These are phyloP conservation scores for Diaporthe aspalathi DNA, from an alignment of 2,329 filamentous ascomycete genomes.

Conservation along the genomic window DNA sequence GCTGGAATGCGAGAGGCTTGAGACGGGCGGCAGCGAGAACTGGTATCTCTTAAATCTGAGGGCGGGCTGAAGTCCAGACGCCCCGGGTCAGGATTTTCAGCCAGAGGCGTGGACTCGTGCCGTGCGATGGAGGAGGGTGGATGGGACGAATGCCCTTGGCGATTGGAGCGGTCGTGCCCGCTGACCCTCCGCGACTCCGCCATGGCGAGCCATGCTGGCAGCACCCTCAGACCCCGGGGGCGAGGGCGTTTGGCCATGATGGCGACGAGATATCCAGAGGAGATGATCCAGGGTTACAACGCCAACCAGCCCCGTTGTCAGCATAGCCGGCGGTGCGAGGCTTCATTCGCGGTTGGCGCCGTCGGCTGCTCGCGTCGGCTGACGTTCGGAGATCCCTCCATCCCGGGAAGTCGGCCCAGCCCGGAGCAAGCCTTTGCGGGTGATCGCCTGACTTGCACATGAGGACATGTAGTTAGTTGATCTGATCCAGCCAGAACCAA, in stretches of 20 bases:
- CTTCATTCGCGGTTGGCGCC: constrained; percentile 14
- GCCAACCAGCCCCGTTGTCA: constrained; percentile 12
- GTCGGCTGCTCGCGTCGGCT: constrained; percentile 22
- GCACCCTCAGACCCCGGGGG: not conserved
- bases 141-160: constrained; percentile 15
- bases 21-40: not conserved
- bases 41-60: not conserved
- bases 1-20: not conserved
- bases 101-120: constrained; percentile 17
- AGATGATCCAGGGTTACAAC: constrained; percentile 10
- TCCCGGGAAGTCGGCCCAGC: not conserved
- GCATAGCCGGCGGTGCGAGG: not conserved
- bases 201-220: constrained; percentile 8
- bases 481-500: constrained; percentile 6
- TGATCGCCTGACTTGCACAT: constrained; percentile 3
- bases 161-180: not conserved
- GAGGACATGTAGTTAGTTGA: constrained; percentile 9
- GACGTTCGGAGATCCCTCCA: constrained; percentile 10
- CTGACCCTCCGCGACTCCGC: constrained; percentile 2
- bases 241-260: not conserved
- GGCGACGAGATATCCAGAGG: not conserved
- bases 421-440: not conserved
- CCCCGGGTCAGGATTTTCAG: not conserved
- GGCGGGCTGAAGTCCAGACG: not conserved
- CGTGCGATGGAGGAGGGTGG: constrained; percentile 7